Evolutionary conservation across 2,329 filamentous ascomycete species (phyloP).

Genomic region (Nigrospora oryzae): DNA sequence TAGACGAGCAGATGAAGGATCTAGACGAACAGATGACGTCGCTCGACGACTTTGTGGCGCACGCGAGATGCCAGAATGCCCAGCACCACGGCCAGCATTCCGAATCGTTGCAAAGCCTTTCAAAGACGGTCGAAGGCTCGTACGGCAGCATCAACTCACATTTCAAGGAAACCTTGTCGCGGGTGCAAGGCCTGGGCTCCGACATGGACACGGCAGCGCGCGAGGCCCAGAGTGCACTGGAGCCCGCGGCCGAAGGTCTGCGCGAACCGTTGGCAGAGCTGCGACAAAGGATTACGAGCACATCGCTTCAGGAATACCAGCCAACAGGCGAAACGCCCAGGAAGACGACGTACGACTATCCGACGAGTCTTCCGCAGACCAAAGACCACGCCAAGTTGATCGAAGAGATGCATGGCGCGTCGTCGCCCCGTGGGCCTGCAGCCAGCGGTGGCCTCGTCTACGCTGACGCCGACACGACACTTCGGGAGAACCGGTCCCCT

Average conservation of each 20-base stretch:
- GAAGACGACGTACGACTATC: constrained; percentile 74
- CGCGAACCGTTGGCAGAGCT: constrained; percentile 65
- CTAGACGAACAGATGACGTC: constrained; percentile 84
- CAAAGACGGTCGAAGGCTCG: constrained; percentile 61
- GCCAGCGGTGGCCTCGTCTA: constrained; percentile 25
- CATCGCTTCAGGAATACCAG: constrained; percentile 68
- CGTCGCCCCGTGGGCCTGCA: constrained; percentile 25
- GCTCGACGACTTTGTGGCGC: constrained; percentile 81
- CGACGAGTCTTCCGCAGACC: constrained; percentile 70
- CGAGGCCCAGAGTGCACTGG: constrained; percentile 51
- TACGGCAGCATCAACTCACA: constrained; percentile 64
- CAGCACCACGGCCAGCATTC: constrained; percentile 64
- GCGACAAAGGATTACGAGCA: constrained; percentile 56
- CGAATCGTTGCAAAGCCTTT: constrained; percentile 57
- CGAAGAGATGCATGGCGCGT: constrained; percentile 26
- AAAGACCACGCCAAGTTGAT: constrained; percentile 35
- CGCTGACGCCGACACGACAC: constrained; percentile 24
- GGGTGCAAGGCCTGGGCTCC: constrained; percentile 59
- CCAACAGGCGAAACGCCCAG: constrained; percentile 81
- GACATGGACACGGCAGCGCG: constrained; percentile 56
- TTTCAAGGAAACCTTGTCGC: constrained; percentile 59
- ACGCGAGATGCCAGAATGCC: constrained; percentile 73
- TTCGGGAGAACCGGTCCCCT: constrained; percentile 15
- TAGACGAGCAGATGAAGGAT: constrained; percentile 80
- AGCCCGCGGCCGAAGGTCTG: constrained; percentile 50